A percentile compares a stretch with the other conserved stretches of the same genome.
These are phyloP conservation scores for Guyanaporus albipodus DNA, from an alignment of 768 basidiomycete genomes.

Conservation along the genomic window DNA sequence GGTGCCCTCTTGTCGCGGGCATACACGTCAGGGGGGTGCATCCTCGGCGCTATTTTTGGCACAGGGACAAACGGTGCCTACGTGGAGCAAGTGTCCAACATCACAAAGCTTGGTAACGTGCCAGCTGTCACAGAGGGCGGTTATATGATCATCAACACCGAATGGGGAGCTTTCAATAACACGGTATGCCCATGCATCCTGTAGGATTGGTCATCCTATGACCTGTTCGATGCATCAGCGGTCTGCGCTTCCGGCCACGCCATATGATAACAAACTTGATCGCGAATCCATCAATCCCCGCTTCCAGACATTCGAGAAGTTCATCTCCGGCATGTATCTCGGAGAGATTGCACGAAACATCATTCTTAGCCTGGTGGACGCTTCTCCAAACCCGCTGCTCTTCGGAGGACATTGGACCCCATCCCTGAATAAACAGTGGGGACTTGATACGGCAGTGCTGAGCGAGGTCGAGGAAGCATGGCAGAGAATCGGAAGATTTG, in stretches of 20 bases:
- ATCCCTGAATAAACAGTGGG: conserved; percentile 84
- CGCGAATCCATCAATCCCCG: conserved; percentile 91
- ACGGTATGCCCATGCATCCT: conserved; percentile 47
- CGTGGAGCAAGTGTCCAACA: conserved; percentile 80
- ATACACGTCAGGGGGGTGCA: conserved; percentile 88
- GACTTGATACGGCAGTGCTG: conserved; percentile 91
- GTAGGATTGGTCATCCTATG: not conserved
- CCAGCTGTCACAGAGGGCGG: conserved; percentile 58
- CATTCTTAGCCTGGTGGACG: conserved; percentile 77
- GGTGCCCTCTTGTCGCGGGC: conserved; percentile 91
- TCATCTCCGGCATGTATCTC: conserved; percentile 98
- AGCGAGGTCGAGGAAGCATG: conserved; percentile 79
- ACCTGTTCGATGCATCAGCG: conserved; percentile 45
- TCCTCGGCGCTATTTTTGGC: conserved; percentile 91
- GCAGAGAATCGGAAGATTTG: conserved; percentile 41
- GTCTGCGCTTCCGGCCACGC: conserved; percentile 77
- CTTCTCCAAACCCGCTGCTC: conserved; percentile 63
- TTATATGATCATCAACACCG: conserved; percentile 93
- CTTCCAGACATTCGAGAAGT: conserved; percentile 95
- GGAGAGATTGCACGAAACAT: conserved; percentile 90
- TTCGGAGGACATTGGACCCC: conserved; percentile 77
- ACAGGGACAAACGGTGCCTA: conserved; percentile 99
- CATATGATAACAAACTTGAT: conserved; percentile 90
- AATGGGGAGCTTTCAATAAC: conserved; percentile 99
- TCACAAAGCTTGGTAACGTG: conserved; percentile 75